phyloP scores from a whole-genome alignment of 2,329 filamentous ascomycete genomes.

The Pseudovirgaria hyperparasitica region DNA sequence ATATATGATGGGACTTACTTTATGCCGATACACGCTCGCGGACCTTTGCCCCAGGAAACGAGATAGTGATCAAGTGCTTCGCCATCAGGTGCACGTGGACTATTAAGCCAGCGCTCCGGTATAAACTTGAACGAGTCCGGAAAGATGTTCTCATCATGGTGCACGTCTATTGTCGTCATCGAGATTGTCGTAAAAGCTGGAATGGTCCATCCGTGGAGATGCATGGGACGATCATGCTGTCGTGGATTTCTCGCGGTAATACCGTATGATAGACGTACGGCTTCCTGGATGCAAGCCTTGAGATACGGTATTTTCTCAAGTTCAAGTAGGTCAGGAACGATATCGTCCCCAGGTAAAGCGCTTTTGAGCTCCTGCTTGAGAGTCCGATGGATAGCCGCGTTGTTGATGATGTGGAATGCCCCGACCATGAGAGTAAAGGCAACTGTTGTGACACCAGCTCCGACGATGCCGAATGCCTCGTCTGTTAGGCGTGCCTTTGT shows the following conservation, averaged over 20 bases:
- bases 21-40: constrained; percentile 29
- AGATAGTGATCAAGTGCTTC: constrained; percentile 26
- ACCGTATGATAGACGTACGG: constrained; percentile 24
- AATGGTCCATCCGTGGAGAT: constrained; percentile 17
- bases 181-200: constrained; percentile 23
- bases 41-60: constrained; percentile 29
- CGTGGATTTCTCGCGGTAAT: constrained; percentile 25
- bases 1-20: constrained; percentile 16
- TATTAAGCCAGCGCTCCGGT: constrained; percentile 29
- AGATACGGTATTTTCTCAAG: constrained; percentile 7
- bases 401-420: constrained; percentile 5
- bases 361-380: constrained; percentile 3
- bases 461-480: constrained; percentile 5
- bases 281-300: constrained; percentile 12
- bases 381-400: constrained; percentile 1
- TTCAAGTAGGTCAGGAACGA: constrained; percentile 1
- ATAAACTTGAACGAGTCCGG: constrained; percentile 20
- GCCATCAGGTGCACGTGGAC: constrained; percentile 15
- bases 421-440: constrained; percentile 1
- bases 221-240: constrained; percentile 12
- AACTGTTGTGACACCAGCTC: constrained; percentile 5
- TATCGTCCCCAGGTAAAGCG: constrained; percentile 1
- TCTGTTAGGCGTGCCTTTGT: constrained; percentile 6
- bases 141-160: constrained; percentile 24
- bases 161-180: constrained; percentile 24